Percentiles rank a stretch among this genome's conserved stretches.
phyloP scores from a whole-genome alignment of 305 asterid species.

The Coffea humblotiana region DNA sequence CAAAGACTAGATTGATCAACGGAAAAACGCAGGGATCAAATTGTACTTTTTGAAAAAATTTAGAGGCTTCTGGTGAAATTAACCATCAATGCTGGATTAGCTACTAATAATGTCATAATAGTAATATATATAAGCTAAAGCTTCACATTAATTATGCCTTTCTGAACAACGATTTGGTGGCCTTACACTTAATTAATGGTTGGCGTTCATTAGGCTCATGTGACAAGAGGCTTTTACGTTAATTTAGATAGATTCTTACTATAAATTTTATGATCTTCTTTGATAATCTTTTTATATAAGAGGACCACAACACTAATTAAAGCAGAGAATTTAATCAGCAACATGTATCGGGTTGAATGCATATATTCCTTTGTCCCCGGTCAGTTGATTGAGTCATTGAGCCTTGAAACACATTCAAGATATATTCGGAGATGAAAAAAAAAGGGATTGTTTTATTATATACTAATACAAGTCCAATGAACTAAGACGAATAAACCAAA shows the following conservation, averaged over 20 bases:
- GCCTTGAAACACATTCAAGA: conserved; percentile 3
- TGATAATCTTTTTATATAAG: neutral
- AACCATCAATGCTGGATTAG: neutral
- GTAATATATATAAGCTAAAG: neutral
- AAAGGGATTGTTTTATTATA: neutral
- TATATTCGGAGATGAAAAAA: neutral
- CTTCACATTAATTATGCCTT: conserved; percentile 2
- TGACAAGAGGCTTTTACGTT: conserved; percentile 26
- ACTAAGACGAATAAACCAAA: conserved; percentile 4
- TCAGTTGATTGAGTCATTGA: neutral
- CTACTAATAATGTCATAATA: neutral
- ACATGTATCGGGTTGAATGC: neutral
- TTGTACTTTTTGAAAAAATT: neutral
- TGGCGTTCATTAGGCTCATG: conserved; percentile 35
- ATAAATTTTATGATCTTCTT: neutral
- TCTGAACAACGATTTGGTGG: conserved; percentile 11
- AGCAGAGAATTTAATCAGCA: neutral
- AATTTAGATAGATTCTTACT: neutral
- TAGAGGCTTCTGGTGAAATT: neutral
- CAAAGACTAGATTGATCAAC: neutral
- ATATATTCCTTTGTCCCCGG: neutral
- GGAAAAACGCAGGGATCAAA: neutral
- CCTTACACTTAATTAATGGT: conserved; percentile 1
- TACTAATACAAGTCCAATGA: conserved; percentile 2
- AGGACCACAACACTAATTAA: conserved; percentile 9